Conservation (phyloP, 352 stramenopile species). For the Globisporangium barbulae region DNA sequence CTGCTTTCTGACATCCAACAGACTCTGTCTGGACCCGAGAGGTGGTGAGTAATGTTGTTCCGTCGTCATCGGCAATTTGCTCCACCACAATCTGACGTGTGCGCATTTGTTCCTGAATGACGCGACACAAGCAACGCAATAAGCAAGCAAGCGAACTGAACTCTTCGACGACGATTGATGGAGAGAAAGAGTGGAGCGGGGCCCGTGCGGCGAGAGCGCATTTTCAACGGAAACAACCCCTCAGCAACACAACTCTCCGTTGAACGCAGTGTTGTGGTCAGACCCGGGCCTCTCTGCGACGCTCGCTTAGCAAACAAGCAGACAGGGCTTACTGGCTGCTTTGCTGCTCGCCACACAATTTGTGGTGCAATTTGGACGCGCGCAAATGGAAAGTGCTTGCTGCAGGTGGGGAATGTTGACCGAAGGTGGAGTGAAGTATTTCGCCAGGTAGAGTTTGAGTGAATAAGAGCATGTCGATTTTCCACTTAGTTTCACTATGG, state of each 20-base stretch:
- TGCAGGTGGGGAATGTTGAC: neutral
- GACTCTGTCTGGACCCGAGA: neutral
- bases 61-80: neutral
- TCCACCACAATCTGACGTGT: neutral
- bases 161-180: neutral
- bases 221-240: neutral
- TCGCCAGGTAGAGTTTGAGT: neutral
- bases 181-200: neutral
- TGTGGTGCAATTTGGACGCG: neutral
- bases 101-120: neutral
- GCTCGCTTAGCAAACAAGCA: neutral
- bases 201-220: no score
- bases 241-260: no score
- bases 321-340: neutral
- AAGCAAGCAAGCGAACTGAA: slow-evolving; percentile 1
- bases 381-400: slow-evolving; percentile 1
- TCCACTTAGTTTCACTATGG: no score
- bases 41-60: neutral
- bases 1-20: neutral
- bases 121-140: neutral
- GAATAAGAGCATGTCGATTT: no score
- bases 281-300: neutral
- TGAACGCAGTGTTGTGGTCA: neutral
- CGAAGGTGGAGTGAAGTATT: neutral
- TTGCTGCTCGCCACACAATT: slow-evolving; percentile 2